A percentile compares a stretch with the other conserved stretches of the same genome.
phyloP scores from a whole-genome alignment of 2,329 filamentous ascomycete genomes.

The Pseudogymnoascus sp. region DNA sequence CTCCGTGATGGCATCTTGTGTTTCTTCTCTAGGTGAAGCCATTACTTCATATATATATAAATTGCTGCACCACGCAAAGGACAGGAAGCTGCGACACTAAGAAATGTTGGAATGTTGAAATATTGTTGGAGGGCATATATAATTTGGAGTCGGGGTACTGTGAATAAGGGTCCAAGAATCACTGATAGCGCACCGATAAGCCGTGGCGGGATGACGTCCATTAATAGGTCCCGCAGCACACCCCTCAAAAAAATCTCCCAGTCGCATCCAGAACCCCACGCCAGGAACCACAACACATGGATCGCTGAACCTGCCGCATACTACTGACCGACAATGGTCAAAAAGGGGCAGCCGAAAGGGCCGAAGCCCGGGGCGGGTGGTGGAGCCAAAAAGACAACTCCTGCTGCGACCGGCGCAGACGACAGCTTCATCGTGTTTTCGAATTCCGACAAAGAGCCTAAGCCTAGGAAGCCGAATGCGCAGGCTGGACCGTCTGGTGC shows the following conservation, averaged over 20 bases:
- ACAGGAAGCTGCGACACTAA: neutral
- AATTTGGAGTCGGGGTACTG: neutral
- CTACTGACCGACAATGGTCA: constrained; percentile 27
- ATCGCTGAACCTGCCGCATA: constrained; percentile 8
- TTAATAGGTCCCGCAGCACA: neutral
- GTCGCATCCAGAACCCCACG: neutral
- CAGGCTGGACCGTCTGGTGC: constrained; percentile 17
- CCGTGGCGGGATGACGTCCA: constrained; percentile 2
- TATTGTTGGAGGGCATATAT: neutral
- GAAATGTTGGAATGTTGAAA: neutral
- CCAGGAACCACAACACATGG: constrained; percentile 2
- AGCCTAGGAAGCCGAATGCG: constrained; percentile 23
- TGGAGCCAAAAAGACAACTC: constrained; percentile 23
- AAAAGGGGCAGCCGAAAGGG: constrained; percentile 30
- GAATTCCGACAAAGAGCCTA: constrained; percentile 50
- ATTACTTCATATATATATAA: neutral
- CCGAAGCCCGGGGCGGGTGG: constrained; percentile 27
- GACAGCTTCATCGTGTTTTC: constrained; percentile 51
- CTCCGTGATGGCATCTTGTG: constrained; percentile 36
- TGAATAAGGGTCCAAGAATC: constrained; percentile 3
- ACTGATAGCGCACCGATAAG: constrained; percentile 5
- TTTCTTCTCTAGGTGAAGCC: constrained; percentile 8
- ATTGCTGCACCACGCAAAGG: neutral
- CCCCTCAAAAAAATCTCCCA: constrained; percentile 7
- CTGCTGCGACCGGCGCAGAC: constrained; percentile 31